These are phyloP conservation scores for Apiotrichum laibachii DNA, from an alignment of 1,284 basidiomycete genomes.

Conservation along the genomic window DNA sequence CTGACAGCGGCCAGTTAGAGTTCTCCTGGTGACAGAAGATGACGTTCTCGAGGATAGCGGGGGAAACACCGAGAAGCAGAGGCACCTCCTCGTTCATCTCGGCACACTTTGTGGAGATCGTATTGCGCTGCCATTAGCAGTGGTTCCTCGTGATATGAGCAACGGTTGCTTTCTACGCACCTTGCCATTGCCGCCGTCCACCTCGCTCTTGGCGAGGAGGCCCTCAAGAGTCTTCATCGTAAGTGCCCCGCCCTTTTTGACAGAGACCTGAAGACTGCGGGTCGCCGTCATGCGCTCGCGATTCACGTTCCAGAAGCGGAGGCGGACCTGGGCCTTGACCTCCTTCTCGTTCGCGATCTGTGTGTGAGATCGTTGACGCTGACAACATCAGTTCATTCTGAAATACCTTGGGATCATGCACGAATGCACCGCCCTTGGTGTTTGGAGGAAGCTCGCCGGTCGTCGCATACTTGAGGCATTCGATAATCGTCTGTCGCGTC, in stretches of 20 bases:
- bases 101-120: conserved; percentile 92
- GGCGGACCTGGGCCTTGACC: conserved; percentile 95
- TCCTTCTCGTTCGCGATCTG: conserved; percentile 96
- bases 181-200: conserved; percentile 68
- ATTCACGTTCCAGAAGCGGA: conserved; percentile 88
- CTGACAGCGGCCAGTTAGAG: conserved; percentile 94
- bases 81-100: conserved; percentile 96
- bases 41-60: conserved; percentile 95
- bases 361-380: conserved; percentile 1
- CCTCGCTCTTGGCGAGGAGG: conserved; percentile 72
- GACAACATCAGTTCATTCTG: neutral
- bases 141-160: neutral
- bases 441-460: conserved; percentile 98
- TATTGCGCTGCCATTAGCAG: conserved; percentile 61
- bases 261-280: conserved; percentile 86
- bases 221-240: conserved; percentile 98
- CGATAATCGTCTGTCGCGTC: conserved; percentile 75
- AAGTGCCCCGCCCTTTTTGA: conserved; percentile 81
- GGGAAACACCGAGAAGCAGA: conserved; percentile 88
- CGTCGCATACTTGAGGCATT: conserved; percentile 98
- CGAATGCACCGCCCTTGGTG: conserved; percentile 94
- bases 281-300: conserved; percentile 86
- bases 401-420: conserved; percentile 84
- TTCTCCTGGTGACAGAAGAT: conserved; percentile 99
- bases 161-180: conserved; percentile 51